A percentile compares a stretch with the other conserved stretches of the same genome.
These are phyloP conservation scores for Oropetium thomaeum DNA, from an alignment of 176 grass and related monocot species.

Conservation along the genomic window DNA sequence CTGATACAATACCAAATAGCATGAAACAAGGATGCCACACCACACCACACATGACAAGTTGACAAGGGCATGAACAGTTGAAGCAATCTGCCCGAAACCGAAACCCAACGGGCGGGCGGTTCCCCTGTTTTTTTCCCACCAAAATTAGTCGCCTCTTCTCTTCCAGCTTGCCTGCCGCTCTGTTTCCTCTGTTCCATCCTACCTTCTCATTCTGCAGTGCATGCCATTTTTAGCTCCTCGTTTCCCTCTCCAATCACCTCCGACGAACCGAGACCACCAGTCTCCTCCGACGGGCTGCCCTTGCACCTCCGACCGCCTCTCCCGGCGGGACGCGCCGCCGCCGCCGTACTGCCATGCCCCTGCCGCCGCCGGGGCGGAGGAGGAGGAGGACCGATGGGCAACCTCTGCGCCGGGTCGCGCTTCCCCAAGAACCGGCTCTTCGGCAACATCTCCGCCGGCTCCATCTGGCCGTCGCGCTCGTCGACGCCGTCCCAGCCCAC, in stretches of 20 bases:
- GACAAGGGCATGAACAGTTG: no score
- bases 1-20: no score
- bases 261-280: constrained; percentile 7
- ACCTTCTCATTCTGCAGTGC: background rate
- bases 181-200: background rate
- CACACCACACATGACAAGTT: no score
- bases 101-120: no score
- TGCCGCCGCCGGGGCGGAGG: background rate
- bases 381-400: constrained; percentile 39
- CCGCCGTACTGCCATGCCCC: constrained; percentile 35
- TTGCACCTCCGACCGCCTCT: background rate
- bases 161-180: no score
- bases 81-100: no score
- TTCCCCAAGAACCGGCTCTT: constrained; percentile 47
- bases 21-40: no score
- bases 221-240: constrained; percentile 47
- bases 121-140: background rate
- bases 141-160: constrained; percentile 26
- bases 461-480: constrained; percentile 22
- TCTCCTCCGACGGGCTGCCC: background rate
- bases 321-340: constrained; percentile 40
- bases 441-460: constrained; percentile 34
- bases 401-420: constrained; percentile 39
- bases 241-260: constrained; percentile 12
- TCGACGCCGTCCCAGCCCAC: constrained; percentile 20